phyloP scores from a whole-genome alignment of 2,329 filamentous ascomycete species.

The Epichloe baconii region DNA sequence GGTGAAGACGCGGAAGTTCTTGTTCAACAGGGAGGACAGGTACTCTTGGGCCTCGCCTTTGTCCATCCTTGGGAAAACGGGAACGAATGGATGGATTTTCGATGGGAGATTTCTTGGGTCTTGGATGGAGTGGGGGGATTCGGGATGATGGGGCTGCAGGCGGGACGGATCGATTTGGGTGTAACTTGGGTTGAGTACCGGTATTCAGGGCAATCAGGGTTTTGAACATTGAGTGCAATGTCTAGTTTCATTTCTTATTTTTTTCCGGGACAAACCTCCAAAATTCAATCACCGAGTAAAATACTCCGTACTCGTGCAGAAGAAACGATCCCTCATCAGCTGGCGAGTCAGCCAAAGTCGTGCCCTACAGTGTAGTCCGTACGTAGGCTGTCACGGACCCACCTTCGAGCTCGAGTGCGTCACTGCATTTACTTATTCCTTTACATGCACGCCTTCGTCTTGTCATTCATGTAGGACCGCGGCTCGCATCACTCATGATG shows the following conservation, averaged over 20 bases:
- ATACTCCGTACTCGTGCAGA: too few species aligned
- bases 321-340: too few species aligned
- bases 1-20: conserved; percentile 65
- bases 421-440: neutral
- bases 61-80: conserved; percentile 23
- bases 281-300: too few species aligned
- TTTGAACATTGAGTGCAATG: too few species aligned
- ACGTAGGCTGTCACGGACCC: neutral
- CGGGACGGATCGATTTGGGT: too few species aligned
- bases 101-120: neutral
- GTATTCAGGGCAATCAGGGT: too few species aligned
- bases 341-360: too few species aligned
- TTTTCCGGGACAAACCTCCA: too few species aligned
- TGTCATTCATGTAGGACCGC: neutral
- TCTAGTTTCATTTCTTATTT: too few species aligned
- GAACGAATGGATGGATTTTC: neutral
- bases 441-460: neutral
- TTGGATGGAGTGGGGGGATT: neutral
- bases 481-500: neutral
- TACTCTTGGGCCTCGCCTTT: conserved; percentile 41
- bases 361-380: too few species aligned
- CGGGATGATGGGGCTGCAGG: neutral
- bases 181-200: too few species aligned
- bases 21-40: conserved; percentile 57
- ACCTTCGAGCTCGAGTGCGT: neutral